Evolutionary conservation across 345 rosid genomes (phyloP).

Genomic region (Rhizophora apiculata): DNA sequence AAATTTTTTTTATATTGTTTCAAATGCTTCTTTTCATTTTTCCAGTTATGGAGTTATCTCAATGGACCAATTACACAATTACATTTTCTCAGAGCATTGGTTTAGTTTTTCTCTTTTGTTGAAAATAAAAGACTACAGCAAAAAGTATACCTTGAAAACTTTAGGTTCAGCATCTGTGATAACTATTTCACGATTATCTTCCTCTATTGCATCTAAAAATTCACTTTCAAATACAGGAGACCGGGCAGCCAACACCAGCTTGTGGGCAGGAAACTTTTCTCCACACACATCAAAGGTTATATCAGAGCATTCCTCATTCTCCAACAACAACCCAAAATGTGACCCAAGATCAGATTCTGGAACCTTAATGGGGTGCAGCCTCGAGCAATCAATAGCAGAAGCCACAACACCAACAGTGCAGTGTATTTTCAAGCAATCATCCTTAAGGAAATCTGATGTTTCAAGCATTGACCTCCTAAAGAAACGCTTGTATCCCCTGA

Average conservation of each 20-base stretch:
- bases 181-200: slow-evolving; percentile 47
- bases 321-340: slow-evolving; percentile 73
- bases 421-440: slow-evolving; percentile 82
- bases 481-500: slow-evolving; percentile 96
- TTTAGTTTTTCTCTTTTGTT: background rate
- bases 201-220: slow-evolving; percentile 56
- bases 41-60: too few relatives aligned
- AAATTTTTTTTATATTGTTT: too few relatives aligned
- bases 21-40: too few relatives aligned
- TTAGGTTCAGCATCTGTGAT: slow-evolving; percentile 76
- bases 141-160: slow-evolving; percentile 66
- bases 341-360: slow-evolving; percentile 87
- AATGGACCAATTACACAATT: too few relatives aligned
- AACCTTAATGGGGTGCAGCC: slow-evolving; percentile 74
- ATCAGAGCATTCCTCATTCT: slow-evolving; percentile 79
- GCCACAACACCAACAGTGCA: slow-evolving; percentile 96
- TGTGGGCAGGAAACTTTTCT: slow-evolving; percentile 73
- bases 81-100: background rate
- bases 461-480: slow-evolving; percentile 72
- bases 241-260: slow-evolving; percentile 76
- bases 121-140: background rate
- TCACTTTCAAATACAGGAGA: slow-evolving; percentile 78
- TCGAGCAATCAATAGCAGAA: slow-evolving; percentile 74
- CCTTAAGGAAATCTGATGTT: slow-evolving; percentile 77
- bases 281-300: slow-evolving; percentile 71